A percentile compares a stretch with the other conserved stretches of the same genome.
Conservation (phyloP, 495 filamentous ascomycete species). For the Aspergillus cristatus region DNA sequence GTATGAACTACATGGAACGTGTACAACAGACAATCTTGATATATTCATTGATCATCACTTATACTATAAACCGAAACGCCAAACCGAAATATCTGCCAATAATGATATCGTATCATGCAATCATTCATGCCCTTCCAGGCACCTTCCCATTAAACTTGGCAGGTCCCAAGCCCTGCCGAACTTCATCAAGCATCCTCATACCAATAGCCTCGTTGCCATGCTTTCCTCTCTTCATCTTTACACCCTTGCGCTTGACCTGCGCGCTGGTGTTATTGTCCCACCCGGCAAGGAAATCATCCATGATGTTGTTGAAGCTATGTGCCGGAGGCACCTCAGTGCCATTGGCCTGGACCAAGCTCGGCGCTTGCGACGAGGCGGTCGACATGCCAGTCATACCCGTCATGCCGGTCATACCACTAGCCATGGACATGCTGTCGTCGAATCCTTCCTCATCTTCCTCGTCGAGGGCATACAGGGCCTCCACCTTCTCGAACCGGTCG, state of each 20-base stretch:
- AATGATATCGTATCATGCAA: conserved; percentile 16
- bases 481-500: conserved; percentile 82
- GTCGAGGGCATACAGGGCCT: conserved; percentile 73
- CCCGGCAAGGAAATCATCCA: conserved; percentile 85
- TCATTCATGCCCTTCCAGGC: conserved; percentile 20
- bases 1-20: not conserved
- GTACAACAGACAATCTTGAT: not conserved
- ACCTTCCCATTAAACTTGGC: conserved; percentile 38
- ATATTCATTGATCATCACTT: no score
- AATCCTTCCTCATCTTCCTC: conserved; percentile 53
- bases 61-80: not conserved
- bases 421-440: conserved; percentile 40
- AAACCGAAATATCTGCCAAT: not conserved
- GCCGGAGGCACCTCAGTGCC: conserved; percentile 42
- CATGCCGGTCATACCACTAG: conserved; percentile 42
- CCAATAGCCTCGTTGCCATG: conserved; percentile 75
- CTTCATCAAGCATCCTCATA: conserved; percentile 82
- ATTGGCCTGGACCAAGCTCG: conserved; percentile 31
- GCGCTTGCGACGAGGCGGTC: conserved; percentile 37
- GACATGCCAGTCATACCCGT: conserved; percentile 38
- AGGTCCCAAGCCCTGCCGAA: conserved; percentile 70
- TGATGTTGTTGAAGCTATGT: conserved; percentile 73
- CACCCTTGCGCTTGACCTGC: conserved; percentile 54
- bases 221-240: conserved; percentile 57
- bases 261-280: conserved; percentile 54